Evolutionary conservation across 2,329 filamentous ascomycete genomes (phyloP), one percentile per base, ranked within the genome.

Genomic region (Ophiobolus disseminans): DNA sequence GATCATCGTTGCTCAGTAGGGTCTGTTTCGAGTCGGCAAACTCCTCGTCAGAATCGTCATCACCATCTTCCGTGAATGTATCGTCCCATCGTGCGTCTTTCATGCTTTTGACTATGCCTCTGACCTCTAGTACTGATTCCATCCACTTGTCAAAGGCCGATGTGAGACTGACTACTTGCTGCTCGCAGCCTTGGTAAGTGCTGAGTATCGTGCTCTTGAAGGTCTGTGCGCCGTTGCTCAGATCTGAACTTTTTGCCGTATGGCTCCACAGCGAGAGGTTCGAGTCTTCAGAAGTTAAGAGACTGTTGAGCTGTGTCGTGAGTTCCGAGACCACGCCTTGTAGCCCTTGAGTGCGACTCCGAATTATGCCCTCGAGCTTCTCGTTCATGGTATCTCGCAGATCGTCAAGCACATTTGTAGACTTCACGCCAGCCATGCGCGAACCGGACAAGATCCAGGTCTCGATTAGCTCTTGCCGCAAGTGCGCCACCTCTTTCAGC

Each of bases 21-120:
- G 81, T 80, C 59, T 90, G 86, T 25, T 86, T 81, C 14, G 80
- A 79, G 53, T 90, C 86, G 1, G 82, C 84, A 44, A 88, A 80
- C 53, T 92, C 88, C 50, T 91, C 87, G 34, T 90, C 83, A 45
- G 88, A 85, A 10, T 77, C 74, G 40, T 88, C 85, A 40, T 91
- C 83, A 32, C 89, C 85, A 45, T 92, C 88, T 31, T 90, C 84
- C 40, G 88, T 84, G 21, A 86, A 80, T 51, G 90, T 87, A 45
- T 90, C 87, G 54, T 92, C 87, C 88, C 89, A 92, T 46, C 85
- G 82, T 57, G 87, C 84, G 37, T 82, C 82, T 51, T 79, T 83
- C 60, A 94, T 81, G 48, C 83, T 79, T 31, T 85, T 83, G 6
- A 91, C 81, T 3, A 87, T 78, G 14, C 78, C 76, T 34, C 80